Evolutionary conservation across 2,329 filamentous ascomycete genomes (phyloP).

Genomic region (Emmonsiellopsis sp.): DNA sequence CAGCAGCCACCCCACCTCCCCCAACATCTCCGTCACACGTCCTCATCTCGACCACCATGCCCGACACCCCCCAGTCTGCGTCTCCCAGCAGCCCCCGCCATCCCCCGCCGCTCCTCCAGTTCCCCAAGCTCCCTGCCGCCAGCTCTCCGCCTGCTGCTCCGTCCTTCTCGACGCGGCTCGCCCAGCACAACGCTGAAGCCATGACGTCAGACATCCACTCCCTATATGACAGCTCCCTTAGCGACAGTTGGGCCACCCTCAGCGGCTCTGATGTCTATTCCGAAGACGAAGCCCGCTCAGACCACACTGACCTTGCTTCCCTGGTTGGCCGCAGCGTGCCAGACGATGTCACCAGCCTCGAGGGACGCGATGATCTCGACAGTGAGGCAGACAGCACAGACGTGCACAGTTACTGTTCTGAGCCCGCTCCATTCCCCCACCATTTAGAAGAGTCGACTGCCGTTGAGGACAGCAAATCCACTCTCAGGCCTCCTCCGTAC

Average conservation of each 20-base stretch:
- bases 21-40: background rate
- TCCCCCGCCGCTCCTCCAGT: conserved; percentile 26
- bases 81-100: conserved; percentile 25
- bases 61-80: background rate
- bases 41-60: conserved; percentile 6
- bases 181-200: conserved; percentile 9
- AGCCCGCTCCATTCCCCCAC: conserved; percentile 8
- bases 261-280: conserved; percentile 35
- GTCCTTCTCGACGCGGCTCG: conserved; percentile 18
- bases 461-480: background rate
- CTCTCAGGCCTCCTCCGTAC: background rate
- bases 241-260: conserved; percentile 39
- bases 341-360: conserved; percentile 37
- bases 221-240: conserved; percentile 23
- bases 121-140: conserved; percentile 32
- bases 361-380: conserved; percentile 25
- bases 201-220: conserved; percentile 28
- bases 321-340: conserved; percentile 32
- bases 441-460: background rate
- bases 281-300: conserved; percentile 36
- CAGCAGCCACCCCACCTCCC: background rate
- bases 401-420: conserved; percentile 20
- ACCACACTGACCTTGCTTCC: conserved; percentile 34
- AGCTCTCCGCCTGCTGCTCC: conserved; percentile 33
- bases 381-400: conserved; percentile 28